Conservation (phyloP, 1,284 basidiomycete species). For the Naganishia sp. region DNA sequence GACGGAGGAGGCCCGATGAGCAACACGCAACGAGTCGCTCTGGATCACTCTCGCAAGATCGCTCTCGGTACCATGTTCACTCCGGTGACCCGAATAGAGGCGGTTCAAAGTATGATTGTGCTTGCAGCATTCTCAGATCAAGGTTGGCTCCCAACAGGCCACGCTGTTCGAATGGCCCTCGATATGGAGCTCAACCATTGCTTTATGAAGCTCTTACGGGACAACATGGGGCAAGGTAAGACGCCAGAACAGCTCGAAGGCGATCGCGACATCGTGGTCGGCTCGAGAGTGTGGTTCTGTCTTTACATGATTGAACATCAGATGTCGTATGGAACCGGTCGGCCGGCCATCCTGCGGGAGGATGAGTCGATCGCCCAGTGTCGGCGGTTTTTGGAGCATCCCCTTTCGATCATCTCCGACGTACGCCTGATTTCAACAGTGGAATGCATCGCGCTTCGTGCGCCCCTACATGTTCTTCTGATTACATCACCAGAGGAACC, state of each 20-base stretch:
- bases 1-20: slow-evolving; percentile 72
- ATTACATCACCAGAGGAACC: slow-evolving; percentile 51
- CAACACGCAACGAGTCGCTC: slow-evolving; percentile 44
- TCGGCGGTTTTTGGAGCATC: slow-evolving; percentile 77
- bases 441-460: slow-evolving; percentile 50
- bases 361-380: slow-evolving; percentile 85
- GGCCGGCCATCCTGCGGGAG: slow-evolving; percentile 85
- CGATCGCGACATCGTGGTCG: slow-evolving; percentile 75
- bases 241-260: slow-evolving; percentile 59
- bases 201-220: slow-evolving; percentile 75
- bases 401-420: slow-evolving; percentile 84
- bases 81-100: slow-evolving; percentile 76
- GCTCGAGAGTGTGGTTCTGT: slow-evolving; percentile 83
- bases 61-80: slow-evolving; percentile 81
- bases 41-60: slow-evolving; percentile 76
- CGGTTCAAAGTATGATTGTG: slow-evolving; percentile 85
- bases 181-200: slow-evolving; percentile 87
- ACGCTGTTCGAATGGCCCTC: slow-evolving; percentile 89
- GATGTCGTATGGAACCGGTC: slow-evolving; percentile 87
- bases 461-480: slow-evolving; percentile 52
- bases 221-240: slow-evolving; percentile 69
- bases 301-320: slow-evolving; percentile 90
- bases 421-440: slow-evolving; percentile 89
- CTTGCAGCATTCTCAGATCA: slow-evolving; percentile 88
- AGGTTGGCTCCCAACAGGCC: slow-evolving; percentile 86